Base-by-base conservation (phyloP, 352 stramenopile species). In the Pythium biforme region DNA sequence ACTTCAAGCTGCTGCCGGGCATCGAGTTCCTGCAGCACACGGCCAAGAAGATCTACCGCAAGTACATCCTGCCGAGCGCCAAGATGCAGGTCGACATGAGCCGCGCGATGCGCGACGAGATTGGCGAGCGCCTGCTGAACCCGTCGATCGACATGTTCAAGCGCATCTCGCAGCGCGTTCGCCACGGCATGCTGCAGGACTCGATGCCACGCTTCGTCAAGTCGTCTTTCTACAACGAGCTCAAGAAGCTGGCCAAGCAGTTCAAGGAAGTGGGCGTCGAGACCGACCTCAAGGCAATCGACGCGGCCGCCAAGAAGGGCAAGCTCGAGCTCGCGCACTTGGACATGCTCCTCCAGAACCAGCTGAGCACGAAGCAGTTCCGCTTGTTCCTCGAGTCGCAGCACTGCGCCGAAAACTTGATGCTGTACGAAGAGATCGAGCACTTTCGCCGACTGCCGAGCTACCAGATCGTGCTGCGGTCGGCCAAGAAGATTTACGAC, bases 111-210 rank as follows among this genome's bases (percentile, higher is more conserved):
- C 83, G 85, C 12, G 77, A 91, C 31, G 85, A 94, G 46, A 89
- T 94, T 60, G 81, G 68, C 39, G 62, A 83, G 54, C 70, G 72
- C 19, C 66, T 94, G 22, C 45, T 76, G 19, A 90, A 86, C 31
- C 85, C 85, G 43, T 88, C 76, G 23, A 81, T 92, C 26, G 85
- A 94, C 48, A 94, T 94, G 85, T 94, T 94, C 60, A 92, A 91
- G 57, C 83, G 81, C 41, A 92, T 92, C 53, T 77, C 79, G 20
- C 73, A 62, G 27, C 71, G 83, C 4, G 74, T 90, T 29, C 75
- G 77, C 1, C 72, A 90, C 17, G 83, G 82, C 0, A 89, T 94
- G 77, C 69, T 94, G 26, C 82, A 90, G 55, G 85, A 94, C 51
- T 90, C 85, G 23, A 57, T 94, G 49, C 79, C 76, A 15, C 79